Percentiles rank a stretch among this genome's conserved stretches.
These are phyloP conservation scores for Lactarius quietus DNA, from an alignment of 768 basidiomycete species.

Conservation along the genomic window DNA sequence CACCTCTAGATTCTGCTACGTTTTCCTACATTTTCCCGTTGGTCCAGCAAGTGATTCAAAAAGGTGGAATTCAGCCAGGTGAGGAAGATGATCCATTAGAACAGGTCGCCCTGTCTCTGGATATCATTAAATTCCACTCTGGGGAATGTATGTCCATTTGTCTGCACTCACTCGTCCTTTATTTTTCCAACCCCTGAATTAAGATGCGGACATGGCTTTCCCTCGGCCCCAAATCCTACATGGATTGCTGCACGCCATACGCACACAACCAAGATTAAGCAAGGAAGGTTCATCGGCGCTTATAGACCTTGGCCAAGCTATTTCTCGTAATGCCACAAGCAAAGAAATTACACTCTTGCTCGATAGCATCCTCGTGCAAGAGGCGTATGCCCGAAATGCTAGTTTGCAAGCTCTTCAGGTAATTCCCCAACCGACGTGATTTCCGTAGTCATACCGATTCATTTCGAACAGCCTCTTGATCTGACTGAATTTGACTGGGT, in stretches of 20 bases:
- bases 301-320: constrained; percentile 75
- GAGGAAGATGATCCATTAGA: constrained; percentile 76
- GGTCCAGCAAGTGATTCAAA: constrained; percentile 59
- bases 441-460: neutral
- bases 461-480: constrained; percentile 70
- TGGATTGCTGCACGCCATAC: constrained; percentile 67
- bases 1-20: constrained; percentile 80
- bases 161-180: neutral
- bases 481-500: constrained; percentile 94
- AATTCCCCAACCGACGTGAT: neutral
- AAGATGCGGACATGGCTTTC: constrained; percentile 69
- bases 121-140: constrained; percentile 66
- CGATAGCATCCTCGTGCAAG: constrained; percentile 73
- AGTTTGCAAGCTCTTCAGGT: constrained; percentile 92
- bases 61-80: constrained; percentile 62
- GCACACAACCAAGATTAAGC: constrained; percentile 71
- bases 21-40: constrained; percentile 81
- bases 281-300: constrained; percentile 83
- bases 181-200: constrained; percentile 9
- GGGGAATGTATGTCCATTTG: constrained; percentile 59
- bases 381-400: constrained; percentile 82
- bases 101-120: constrained; percentile 72
- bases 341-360: constrained; percentile 68
- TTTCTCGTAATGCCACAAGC: constrained; percentile 56
- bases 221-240: constrained; percentile 70